phyloP scores from a whole-genome alignment of 148 eudicot genomes.

The Silene uniflora region DNA sequence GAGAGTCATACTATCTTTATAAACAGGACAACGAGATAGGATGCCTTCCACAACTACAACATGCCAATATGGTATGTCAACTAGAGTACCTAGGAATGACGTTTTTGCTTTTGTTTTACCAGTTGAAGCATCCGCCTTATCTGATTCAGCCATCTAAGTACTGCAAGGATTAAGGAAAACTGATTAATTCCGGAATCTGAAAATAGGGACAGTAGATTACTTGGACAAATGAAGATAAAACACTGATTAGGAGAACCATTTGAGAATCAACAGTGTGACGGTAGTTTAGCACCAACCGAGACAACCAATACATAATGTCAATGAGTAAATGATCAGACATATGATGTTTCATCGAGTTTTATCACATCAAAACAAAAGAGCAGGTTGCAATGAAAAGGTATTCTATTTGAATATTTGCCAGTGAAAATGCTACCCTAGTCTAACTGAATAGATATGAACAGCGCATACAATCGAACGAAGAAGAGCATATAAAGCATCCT shows the following conservation, averaged over 20 bases:
- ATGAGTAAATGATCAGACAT: neutral
- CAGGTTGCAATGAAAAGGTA: neutral
- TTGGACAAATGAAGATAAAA: neutral
- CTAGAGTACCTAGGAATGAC: constrained; percentile 42
- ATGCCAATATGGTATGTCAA: neutral
- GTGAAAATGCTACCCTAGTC: neutral
- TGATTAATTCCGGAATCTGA: constrained; percentile 14
- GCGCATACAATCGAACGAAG: neutral
- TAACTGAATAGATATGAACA: neutral
- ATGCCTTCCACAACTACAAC: neutral
- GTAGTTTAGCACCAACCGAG: neutral
- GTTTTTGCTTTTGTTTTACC: constrained; percentile 34
- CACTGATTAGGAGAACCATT: neutral
- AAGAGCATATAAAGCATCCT: neutral
- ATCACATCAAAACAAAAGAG: constrained; percentile 2
- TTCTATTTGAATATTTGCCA: neutral
- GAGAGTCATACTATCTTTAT: neutral
- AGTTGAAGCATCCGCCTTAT: constrained; percentile 38
- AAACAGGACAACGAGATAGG: neutral
- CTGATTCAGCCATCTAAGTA: constrained; percentile 43
- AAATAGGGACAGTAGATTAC: neutral
- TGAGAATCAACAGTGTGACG: neutral
- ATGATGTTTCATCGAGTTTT: neutral
- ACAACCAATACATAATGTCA: neutral
- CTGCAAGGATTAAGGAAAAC: neutral